phyloP scores from a whole-genome alignment of 177 flowering plant species.

The Vitis hybrid region DNA sequence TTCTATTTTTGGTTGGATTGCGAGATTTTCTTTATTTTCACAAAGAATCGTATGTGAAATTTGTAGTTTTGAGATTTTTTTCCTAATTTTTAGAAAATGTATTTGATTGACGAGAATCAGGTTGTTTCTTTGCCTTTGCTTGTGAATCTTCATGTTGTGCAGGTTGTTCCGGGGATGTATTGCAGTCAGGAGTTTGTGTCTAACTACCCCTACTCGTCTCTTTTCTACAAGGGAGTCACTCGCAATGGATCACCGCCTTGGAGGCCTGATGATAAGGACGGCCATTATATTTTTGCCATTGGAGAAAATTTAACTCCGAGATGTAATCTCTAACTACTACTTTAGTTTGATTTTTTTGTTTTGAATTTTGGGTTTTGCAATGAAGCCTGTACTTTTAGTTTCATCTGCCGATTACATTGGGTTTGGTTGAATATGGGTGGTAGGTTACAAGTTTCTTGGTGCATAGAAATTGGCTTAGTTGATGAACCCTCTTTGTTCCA shows the following conservation, averaged over 20 bases:
- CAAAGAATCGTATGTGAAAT: no score
- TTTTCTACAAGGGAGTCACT: conserved; percentile 47
- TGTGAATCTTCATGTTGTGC: conserved; percentile 2
- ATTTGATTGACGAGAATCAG: no score
- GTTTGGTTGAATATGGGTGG: no score
- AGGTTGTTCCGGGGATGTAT: conserved; percentile 58
- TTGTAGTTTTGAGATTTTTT: no score
- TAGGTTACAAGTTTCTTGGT: no score
- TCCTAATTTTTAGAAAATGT: conserved; percentile 16
- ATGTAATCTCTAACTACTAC: conserved; percentile 41
- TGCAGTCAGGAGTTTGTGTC: conserved; percentile 61
- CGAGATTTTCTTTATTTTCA: no score
- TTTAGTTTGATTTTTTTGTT: background rate
- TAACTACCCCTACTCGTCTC: conserved; percentile 44
- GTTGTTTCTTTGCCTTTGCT: no score
- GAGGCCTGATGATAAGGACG: conserved; percentile 95
- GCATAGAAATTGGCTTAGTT: no score
- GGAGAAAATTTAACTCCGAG: conserved; percentile 83
- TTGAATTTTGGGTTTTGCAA: background rate
- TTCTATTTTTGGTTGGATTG: no score
- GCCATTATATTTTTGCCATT: conserved; percentile 73
- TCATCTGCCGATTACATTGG: no score
- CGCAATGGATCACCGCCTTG: conserved; percentile 80
- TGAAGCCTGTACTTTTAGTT: background rate
- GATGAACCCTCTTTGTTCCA: no score